These are phyloP conservation scores for Mycocalia duriaeana DNA, from an alignment of 1,284 basidiomycete species.

Conservation along the genomic window DNA sequence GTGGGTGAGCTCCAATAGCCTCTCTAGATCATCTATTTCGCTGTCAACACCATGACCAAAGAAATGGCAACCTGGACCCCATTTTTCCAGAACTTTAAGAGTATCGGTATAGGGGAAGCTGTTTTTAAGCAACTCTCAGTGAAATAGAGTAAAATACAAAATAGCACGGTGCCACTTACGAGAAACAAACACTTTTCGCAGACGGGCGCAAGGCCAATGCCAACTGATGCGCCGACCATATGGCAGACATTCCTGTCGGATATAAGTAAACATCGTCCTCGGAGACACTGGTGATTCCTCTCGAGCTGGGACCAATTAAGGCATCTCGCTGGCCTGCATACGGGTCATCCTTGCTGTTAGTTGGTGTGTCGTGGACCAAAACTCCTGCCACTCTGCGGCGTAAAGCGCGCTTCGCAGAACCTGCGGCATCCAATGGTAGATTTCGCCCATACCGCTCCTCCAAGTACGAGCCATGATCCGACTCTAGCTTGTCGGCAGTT, in stretches of 20 bases:
- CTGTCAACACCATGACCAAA: constrained; percentile 77
- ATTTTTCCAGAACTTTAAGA: constrained; percentile 94
- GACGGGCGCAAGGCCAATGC: constrained; percentile 45
- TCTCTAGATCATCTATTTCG: constrained; percentile 75
- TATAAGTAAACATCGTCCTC: constrained; percentile 89
- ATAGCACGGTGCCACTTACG: constrained; percentile 46
- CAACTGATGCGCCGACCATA: constrained; percentile 86
- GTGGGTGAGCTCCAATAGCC: constrained; percentile 44
- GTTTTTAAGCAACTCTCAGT: constrained; percentile 8
- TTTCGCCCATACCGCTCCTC: constrained; percentile 97
- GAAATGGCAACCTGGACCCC: constrained; percentile 94
- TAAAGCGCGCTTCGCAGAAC: constrained; percentile 81
- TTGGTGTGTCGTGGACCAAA: constrained; percentile 54
- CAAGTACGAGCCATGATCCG: constrained; percentile 60
- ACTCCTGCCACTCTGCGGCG: constrained; percentile 88
- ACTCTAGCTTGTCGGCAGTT: constrained; percentile 34
- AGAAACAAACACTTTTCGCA: constrained; percentile 90
- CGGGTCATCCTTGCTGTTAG: constrained; percentile 32
- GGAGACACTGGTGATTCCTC: constrained; percentile 58
- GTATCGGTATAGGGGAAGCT: constrained; percentile 98
- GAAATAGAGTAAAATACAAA: background rate
- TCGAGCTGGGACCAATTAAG: constrained; percentile 50
- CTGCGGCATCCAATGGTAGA: constrained; percentile 70
- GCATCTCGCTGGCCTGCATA: constrained; percentile 43
- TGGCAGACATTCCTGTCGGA: constrained; percentile 88